Base-by-base conservation (phyloP, 139 green algal genomes). In the Astrephomene gubernaculifera region DNA sequence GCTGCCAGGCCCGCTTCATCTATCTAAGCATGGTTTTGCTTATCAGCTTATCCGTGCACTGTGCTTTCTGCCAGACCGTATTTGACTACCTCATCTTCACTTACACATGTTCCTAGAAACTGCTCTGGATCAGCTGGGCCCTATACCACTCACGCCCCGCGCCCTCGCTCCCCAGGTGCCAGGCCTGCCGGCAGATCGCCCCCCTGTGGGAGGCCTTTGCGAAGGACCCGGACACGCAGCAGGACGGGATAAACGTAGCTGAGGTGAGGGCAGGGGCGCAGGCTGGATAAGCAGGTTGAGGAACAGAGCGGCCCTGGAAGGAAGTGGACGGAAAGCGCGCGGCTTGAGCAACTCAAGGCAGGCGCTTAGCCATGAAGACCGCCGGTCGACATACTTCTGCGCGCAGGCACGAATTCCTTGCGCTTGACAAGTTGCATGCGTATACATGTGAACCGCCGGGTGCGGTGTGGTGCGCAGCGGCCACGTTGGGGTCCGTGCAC, bases 161-260 rank as follows among this genome's bases (percentile, higher is more conserved):
- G 4, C 65, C 33, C 21, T 5, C 33, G 5, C 9, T 29, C 14
- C 35, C 10, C 78, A 92, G 89, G 89, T 92, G 89, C 71, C 71
- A 54, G 0, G 78, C 90, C 71, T 92, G 89, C 65, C 76, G 83
- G 54, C 85, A 90, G 76, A 76, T 92, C 35, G 85, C 90, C 71
- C 89, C 89, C 5, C 49, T 78, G 29, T 92, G 89, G 89, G 38
- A 61, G 27, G 44, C 36, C 0, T 61, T 90, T 17, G 89, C 89
- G 35, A 60, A 70, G 29, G 81, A 90, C 41, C 63, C 73, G 14
- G 87, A n/a, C n/a, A n/a, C n/a, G n/a, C n/a, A 86, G 76, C 35
- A 27, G 24, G 72, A 87, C 17, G 70, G 78, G 2, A 36, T 90
- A 4, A 38, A 54, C 2, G 89, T 92, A 17, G 89, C 69, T 31